Conservation (phyloP, 768 basidiomycete genomes). For the Terana coerulea region DNA sequence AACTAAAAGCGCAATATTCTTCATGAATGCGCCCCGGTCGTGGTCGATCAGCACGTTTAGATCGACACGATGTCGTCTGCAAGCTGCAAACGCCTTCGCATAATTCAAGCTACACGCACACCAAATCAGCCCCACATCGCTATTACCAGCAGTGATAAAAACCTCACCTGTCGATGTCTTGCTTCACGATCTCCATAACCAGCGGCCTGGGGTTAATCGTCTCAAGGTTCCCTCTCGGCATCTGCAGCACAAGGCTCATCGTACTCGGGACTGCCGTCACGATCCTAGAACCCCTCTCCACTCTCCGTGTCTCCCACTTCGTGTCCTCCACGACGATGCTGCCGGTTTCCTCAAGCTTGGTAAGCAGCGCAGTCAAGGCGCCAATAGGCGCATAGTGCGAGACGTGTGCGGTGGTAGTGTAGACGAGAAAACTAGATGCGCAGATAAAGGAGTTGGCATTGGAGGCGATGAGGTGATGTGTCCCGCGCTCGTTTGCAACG, state of each 20-base stretch:
- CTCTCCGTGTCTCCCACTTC: conserved; percentile 65
- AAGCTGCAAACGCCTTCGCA: conserved; percentile 84
- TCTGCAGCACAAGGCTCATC: conserved; percentile 91
- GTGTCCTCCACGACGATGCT: not conserved
- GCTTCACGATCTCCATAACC: conserved; percentile 79
- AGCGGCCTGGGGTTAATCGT: conserved; percentile 91
- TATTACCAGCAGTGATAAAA: too few species aligned
- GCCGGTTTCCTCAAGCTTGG: not conserved
- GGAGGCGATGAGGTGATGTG: conserved; percentile 35
- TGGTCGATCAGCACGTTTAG: conserved; percentile 86
- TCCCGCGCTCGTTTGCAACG: conserved; percentile 33
- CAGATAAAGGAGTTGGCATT: conserved; percentile 72
- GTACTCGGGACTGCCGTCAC: conserved; percentile 83
- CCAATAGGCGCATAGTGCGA: conserved; percentile 66
- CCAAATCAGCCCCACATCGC: not conserved
- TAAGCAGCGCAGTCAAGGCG: conserved; percentile 22
- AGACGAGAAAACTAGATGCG: conserved; percentile 76
- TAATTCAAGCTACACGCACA: conserved; percentile 65
- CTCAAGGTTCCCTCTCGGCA: conserved; percentile 97
- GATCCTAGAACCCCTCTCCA: conserved; percentile 88
- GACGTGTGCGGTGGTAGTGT: conserved; percentile 80
- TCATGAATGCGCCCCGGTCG: conserved; percentile 62
- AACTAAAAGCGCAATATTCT: conserved; percentile 61
- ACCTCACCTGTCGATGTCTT: conserved; percentile 70
- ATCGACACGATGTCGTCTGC: conserved; percentile 92